Conservation (phyloP, 2,329 filamentous ascomycete genomes). For the Cladosporium sp. region DNA sequence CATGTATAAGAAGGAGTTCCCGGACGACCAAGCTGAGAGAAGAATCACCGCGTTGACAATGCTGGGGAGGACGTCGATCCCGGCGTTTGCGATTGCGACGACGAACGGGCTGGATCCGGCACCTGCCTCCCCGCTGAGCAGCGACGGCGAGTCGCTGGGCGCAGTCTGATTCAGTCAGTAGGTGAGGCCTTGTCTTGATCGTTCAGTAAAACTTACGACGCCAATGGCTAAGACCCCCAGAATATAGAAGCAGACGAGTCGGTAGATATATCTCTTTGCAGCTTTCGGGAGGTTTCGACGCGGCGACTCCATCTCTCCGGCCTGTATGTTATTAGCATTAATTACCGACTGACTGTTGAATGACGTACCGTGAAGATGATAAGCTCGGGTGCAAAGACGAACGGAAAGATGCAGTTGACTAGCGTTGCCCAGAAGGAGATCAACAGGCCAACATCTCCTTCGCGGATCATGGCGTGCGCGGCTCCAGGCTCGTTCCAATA, state of each 20-base stretch:
- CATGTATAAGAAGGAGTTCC: slow-evolving; percentile 49
- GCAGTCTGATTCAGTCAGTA: neutral
- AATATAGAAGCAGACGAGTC: slow-evolving; percentile 58
- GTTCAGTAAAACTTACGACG: slow-evolving; percentile 36
- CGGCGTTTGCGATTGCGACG: slow-evolving; percentile 54
- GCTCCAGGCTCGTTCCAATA: slow-evolving; percentile 40
- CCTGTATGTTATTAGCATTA: slow-evolving; percentile 27
- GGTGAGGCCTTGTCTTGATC: neutral
- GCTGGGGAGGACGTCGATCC: slow-evolving; percentile 53
- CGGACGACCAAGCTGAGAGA: slow-evolving; percentile 56
- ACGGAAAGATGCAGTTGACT: slow-evolving; percentile 33
- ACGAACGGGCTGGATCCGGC: slow-evolving; percentile 46
- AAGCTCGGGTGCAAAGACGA: slow-evolving; percentile 18
- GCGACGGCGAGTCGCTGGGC: slow-evolving; percentile 12
- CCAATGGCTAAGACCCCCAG: slow-evolving; percentile 53
- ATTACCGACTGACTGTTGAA: neutral
- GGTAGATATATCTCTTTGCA: slow-evolving; percentile 55
- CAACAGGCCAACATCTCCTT: neutral
- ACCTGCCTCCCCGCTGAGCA: slow-evolving; percentile 22
- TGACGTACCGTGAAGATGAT: slow-evolving; percentile 19
- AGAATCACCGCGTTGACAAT: slow-evolving; percentile 63
- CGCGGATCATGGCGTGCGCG: slow-evolving; percentile 27
- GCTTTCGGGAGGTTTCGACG: slow-evolving; percentile 55
- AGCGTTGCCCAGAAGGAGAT: slow-evolving; percentile 24
- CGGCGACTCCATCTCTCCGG: slow-evolving; percentile 53